phyloP scores from a whole-genome alignment of 306 rosid species.

The Citrullus colocynthis region DNA sequence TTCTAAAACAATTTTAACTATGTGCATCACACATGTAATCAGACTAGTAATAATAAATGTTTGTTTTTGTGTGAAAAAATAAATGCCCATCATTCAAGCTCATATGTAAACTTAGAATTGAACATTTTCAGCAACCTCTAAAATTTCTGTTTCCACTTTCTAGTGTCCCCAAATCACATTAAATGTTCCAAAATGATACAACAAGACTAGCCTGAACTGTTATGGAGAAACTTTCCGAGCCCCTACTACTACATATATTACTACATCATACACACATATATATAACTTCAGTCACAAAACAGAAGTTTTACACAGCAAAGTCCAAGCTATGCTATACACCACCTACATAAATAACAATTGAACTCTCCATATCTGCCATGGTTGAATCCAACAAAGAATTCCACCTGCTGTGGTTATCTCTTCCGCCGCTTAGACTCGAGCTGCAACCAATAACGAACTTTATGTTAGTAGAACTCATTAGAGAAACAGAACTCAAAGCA shows the following conservation, averaged over 20 bases:
- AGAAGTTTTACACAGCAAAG: not conserved
- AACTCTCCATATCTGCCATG: slow-evolving; percentile 1
- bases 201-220: not conserved
- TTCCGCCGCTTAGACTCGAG: slow-evolving; percentile 64
- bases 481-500: not conserved
- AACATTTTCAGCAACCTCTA: not conserved
- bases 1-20: no score
- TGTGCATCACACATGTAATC: no score
- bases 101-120: not conserved
- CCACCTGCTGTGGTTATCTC: slow-evolving; percentile 23
- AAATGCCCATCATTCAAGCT: not conserved
- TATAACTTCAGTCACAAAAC: not conserved
- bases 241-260: not conserved
- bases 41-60: no score
- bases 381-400: not conserved
- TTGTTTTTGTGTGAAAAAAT: no score
- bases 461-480: not conserved
- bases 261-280: not conserved
- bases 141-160: not conserved
- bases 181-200: not conserved
- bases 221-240: not conserved
- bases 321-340: slow-evolving; percentile 8
- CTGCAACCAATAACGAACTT: slow-evolving; percentile 23
- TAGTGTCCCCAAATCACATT: not conserved
- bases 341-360: slow-evolving; percentile 7